Evolutionary conservation across 2,329 filamentous ascomycete genomes (phyloP).

Genomic region (Fusarium heterosporum): DNA sequence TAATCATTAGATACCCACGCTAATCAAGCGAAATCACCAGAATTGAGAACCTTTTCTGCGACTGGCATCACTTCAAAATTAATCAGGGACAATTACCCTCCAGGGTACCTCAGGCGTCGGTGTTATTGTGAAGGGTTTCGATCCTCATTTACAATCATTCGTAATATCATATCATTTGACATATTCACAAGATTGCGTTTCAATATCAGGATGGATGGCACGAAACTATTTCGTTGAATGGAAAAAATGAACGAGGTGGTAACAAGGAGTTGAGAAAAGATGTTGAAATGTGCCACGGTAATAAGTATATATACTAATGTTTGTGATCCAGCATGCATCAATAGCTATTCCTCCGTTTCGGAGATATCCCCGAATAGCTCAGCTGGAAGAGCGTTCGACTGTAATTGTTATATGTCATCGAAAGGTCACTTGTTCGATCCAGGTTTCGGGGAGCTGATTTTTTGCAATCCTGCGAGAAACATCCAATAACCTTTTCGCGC

Average conservation of each 20-base stretch:
- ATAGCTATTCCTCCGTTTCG: slow-evolving; percentile 12
- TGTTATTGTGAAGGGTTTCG: too few species aligned
- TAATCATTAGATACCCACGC: slow-evolving; percentile 13
- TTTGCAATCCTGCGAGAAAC: neutral
- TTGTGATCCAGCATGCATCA: rapidly evolving
- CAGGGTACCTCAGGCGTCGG: neutral
- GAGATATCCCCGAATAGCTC: slow-evolving; percentile 35
- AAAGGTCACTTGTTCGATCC: slow-evolving; percentile 39
- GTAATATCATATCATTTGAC: too few species aligned
- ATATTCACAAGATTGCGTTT: too few species aligned
- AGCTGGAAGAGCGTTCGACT: slow-evolving; percentile 39
- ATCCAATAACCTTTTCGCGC: too few species aligned
- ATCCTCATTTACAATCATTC: too few species aligned
- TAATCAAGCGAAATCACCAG: rapidly evolving
- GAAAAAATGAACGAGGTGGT: too few species aligned
- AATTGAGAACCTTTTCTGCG: rapidly evolving
- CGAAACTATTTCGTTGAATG: too few species aligned
- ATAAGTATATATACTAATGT: rapidly evolving
- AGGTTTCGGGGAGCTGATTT: slow-evolving; percentile 30
- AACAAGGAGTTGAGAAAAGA: too few species aligned
- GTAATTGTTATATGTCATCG: slow-evolving; percentile 29
- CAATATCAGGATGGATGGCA: too few species aligned
- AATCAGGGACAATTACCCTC: neutral
- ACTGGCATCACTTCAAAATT: neutral
- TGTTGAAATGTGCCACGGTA: rapidly evolving